These are phyloP conservation scores for Medicago truncatula DNA, from an alignment of 306 rosid genomes.

Conservation along the genomic window MtrunA17r5.0-ANR NC_053049.1:36425501-36426000, in stretches of 20 bases:
- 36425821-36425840: slow-evolving; percentile 51
- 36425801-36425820: slow-evolving; percentile 49
- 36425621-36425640: not conserved
- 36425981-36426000: slow-evolving; percentile 63
- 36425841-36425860: slow-evolving; percentile 59
- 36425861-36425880: slow-evolving; percentile 44
- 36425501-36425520: slow-evolving; percentile 35
- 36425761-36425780: slow-evolving; percentile 58
- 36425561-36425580: slow-evolving; percentile 43
- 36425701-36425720: slow-evolving; percentile 34
- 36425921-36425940: slow-evolving; percentile 64
- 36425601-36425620: slow-evolving; percentile 50
- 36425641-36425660: not conserved
- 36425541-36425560: slow-evolving; percentile 38
- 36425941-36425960: slow-evolving; percentile 55
- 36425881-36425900: slow-evolving; percentile 45
- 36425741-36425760: slow-evolving; percentile 44
- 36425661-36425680: not conserved
- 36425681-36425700: slow-evolving; percentile 4
- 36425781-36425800: slow-evolving; percentile 48
- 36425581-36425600: slow-evolving; percentile 66
- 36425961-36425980: slow-evolving; percentile 43
- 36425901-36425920: slow-evolving; percentile 39
- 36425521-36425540: slow-evolving; percentile 44
- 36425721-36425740: slow-evolving; percentile 52